phyloP scores from a whole-genome alignment of 352 stramenopile species.

The Phytophthora pini region DNA sequence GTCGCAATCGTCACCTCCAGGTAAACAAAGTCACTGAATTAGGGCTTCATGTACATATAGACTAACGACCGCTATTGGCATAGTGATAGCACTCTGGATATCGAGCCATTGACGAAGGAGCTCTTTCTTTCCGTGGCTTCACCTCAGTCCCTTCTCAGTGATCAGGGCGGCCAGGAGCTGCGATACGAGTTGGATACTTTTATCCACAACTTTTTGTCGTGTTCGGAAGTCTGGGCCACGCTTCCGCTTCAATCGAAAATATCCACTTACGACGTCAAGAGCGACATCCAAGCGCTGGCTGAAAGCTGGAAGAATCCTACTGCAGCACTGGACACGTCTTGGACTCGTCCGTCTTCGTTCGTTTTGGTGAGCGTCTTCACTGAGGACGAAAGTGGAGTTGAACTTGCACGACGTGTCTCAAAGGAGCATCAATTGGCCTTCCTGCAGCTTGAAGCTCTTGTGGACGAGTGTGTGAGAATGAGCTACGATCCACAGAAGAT shows the following conservation, averaged over 20 bases:
- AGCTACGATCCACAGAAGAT: slow-evolving; percentile 63
- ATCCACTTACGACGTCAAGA: slow-evolving; percentile 15
- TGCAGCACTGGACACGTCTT: slow-evolving; percentile 28
- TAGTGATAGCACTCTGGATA: slow-evolving; percentile 18
- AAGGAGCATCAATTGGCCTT: slow-evolving; percentile 45
- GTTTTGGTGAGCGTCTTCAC: slow-evolving; percentile 39
- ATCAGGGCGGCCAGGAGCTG: slow-evolving; percentile 24
- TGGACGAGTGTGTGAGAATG: slow-evolving; percentile 62
- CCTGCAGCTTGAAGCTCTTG: slow-evolving; percentile 48
- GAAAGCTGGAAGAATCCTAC: slow-evolving; percentile 10
- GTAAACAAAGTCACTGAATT: slow-evolving; percentile 11
- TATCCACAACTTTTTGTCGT: slow-evolving; percentile 36
- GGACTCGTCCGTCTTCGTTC: slow-evolving; percentile 24
- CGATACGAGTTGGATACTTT: slow-evolving; percentile 31
- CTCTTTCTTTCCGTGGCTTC: slow-evolving; percentile 25
- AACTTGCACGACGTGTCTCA: slow-evolving; percentile 36
- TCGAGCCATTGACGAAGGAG: slow-evolving; percentile 31
- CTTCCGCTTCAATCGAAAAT: slow-evolving; percentile 27
- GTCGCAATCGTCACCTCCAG: slow-evolving; percentile 27
- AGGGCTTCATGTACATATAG: background rate
- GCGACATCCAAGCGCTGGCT: slow-evolving; percentile 27
- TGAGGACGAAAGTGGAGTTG: slow-evolving; percentile 32
- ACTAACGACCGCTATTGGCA: background rate
- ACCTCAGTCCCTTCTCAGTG: background rate
- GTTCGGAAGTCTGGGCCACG: slow-evolving; percentile 34